Evolutionary conservation across 2,329 filamentous ascomycete species (phyloP), one percentile per base, ranked within the genome.

Genomic region (Pyricularia grisea): DNA sequence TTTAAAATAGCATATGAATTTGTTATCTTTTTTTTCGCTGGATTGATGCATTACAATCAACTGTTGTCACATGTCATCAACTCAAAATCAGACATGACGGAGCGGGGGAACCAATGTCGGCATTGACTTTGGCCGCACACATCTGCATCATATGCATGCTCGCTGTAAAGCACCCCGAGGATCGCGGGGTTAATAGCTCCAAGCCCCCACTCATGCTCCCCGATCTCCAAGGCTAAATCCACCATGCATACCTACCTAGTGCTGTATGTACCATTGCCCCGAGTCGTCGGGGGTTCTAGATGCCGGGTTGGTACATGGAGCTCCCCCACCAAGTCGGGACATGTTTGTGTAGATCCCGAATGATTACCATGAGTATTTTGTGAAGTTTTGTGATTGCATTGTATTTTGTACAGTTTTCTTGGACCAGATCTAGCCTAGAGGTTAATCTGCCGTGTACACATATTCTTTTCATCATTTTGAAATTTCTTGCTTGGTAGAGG

Each of bases 131-230:
- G 33, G 33, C 33, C 33, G 33, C 33, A 11, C 33, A 12, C 33
- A 36, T 36, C 27, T 65, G 28, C 63, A n/a, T 65, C 20, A n/a
- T 65, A 23, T 33, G 63, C 10, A 68, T 14, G 68, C 73, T 77
- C 76, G 76, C 75, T 76, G 71, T 71, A 75, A 75, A 74, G 70
- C 25, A 71, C n/a, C 36, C 76, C 76, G 76, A 77, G 71, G 55
- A 30, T 66, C 64, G 71, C 70, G 71, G 72, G 71, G 71, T 65
- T 14, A 55, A 63, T 12, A 30, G 60, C 27, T 36, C 60, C 25
- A 30, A 17, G 1, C 11, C n/a, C n/a, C 42, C 42, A 50, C 42
- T n/a, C 42, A n/a, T 50, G 42, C n/a, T 20, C 17, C 17, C 17
- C 17, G 42, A 50, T 50, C 42, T 50, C 20, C 42, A 50, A n/a